Evolutionary conservation across 306 rosid genomes (phyloP).

Genomic region (Rosa chinensis): DNA sequence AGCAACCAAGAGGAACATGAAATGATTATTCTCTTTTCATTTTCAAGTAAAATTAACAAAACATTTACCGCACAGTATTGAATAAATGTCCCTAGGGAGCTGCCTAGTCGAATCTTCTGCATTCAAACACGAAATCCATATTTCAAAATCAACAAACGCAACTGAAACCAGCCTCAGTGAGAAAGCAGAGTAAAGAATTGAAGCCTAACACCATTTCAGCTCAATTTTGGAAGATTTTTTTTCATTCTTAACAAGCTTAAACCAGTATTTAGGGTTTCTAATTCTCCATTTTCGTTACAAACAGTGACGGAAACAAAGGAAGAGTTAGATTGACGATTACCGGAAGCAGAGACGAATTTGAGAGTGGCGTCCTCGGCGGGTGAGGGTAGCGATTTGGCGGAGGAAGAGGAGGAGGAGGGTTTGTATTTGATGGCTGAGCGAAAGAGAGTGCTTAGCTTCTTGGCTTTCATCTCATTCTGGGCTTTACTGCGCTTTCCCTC

Average conservation of each 20-base stretch:
- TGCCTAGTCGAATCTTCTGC: slow-evolving; percentile 46
- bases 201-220: background rate
- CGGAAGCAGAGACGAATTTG: slow-evolving; percentile 37
- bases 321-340: slow-evolving; percentile 23
- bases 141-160: background rate
- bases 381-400: slow-evolving; percentile 10
- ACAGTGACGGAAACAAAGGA: slow-evolving; percentile 13
- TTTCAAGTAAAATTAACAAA: slow-evolving; percentile 32
- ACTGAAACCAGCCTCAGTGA: background rate
- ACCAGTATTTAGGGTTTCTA: background rate
- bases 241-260: no score
- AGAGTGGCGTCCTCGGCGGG: slow-evolving; percentile 23
- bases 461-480: slow-evolving; percentile 17
- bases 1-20: slow-evolving; percentile 4
- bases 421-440: slow-evolving; percentile 27
- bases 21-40: background rate
- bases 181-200: background rate
- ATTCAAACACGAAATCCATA: slow-evolving; percentile 32
- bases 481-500: no score
- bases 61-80: slow-evolving; percentile 54
- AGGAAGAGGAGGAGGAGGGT: background rate
- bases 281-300: background rate
- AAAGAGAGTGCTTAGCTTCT: slow-evolving; percentile 33
- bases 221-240: background rate
- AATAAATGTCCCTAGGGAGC: slow-evolving; percentile 35